These are phyloP conservation scores for Pyrenophora graminea DNA, from an alignment of 2,329 filamentous ascomycete genomes.

Conservation along the genomic window DNA sequence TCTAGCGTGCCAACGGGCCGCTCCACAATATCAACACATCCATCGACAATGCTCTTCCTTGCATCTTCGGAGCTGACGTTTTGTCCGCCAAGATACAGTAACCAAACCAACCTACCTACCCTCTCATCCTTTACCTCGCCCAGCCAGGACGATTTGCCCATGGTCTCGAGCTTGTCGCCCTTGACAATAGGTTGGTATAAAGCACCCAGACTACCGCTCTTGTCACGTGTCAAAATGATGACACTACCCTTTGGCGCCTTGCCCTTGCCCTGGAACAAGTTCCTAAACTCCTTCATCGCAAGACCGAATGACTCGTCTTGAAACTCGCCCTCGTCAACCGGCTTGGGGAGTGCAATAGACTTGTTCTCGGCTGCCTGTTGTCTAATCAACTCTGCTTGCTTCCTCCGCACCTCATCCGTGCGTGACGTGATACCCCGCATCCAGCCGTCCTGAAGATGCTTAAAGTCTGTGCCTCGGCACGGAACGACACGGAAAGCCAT, in stretches of 20 bases:
- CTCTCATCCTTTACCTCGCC: conserved; percentile 79
- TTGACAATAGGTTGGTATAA: conserved; percentile 34
- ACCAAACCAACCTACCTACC: conserved; percentile 79
- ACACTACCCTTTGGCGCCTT: conserved; percentile 81
- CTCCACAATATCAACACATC: conserved; percentile 85
- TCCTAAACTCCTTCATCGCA: conserved; percentile 77
- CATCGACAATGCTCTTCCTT: conserved; percentile 80
- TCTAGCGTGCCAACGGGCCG: conserved; percentile 86
- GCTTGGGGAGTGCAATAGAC: conserved; percentile 35
- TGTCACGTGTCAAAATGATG: conserved; percentile 71
- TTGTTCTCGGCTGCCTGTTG: conserved; percentile 52
- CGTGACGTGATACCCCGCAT: conserved; percentile 81
- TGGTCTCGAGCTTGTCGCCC: conserved; percentile 46
- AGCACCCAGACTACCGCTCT: conserved; percentile 60
- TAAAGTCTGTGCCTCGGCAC: conserved; percentile 91
- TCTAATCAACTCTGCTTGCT: conserved; percentile 37
- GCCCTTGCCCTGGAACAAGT: conserved; percentile 74
- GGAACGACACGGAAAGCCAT: conserved; percentile 84
- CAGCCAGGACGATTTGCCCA: conserved; percentile 59
- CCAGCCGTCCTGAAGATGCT: conserved; percentile 88
- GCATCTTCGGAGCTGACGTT: conserved; percentile 85
- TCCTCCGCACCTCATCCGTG: conserved; percentile 57
- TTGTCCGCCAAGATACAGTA: conserved; percentile 85
- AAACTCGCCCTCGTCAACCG: conserved; percentile 53
- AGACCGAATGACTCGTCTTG: conserved; percentile 76